Evolutionary conservation across 495 filamentous ascomycete species (phyloP).

Genomic region (Podospora pseudopauciseta): DNA sequence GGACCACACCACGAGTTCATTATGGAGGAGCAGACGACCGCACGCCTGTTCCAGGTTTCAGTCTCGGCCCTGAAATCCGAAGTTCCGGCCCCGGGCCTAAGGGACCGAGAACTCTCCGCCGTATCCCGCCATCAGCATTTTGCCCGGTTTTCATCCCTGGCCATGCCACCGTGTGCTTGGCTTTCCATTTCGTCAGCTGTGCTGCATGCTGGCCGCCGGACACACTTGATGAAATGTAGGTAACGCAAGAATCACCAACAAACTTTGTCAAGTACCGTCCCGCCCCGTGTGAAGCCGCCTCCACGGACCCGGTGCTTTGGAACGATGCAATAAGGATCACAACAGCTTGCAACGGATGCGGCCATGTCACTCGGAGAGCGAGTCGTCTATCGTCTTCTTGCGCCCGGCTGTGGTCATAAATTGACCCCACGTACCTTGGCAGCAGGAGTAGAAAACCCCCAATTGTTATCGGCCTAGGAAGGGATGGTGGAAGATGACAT

Average conservation of each 20-base stretch:
- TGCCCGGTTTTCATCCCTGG: not conserved
- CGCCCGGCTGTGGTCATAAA: not conserved
- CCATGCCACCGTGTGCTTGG: not conserved
- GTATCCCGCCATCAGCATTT: not conserved
- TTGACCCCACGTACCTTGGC: not conserved
- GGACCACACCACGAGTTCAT: not conserved
- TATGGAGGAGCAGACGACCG: not conserved
- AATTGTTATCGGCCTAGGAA: not conserved
- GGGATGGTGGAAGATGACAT: not conserved
- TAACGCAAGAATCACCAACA: constrained; percentile 8
- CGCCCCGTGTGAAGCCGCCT: constrained; percentile 1
- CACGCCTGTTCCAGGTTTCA: not conserved
- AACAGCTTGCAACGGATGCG: not conserved
- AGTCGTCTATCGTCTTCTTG: not conserved
- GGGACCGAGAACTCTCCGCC: not conserved
- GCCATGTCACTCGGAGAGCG: not conserved
- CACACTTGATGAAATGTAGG: not conserved
- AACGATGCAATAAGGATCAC: not conserved
- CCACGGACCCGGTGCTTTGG: constrained; percentile 10
- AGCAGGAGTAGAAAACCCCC: not conserved
- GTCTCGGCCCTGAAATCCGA: constrained; percentile 9
- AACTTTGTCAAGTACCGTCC: constrained; percentile 9
- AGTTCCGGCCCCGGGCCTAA: not conserved
- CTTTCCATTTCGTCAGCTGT: not conserved
- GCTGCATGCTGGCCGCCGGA: not conserved